These are phyloP conservation scores for Polyporus arcularius DNA, from an alignment of 768 basidiomycete genomes.

Conservation along the genomic window DNA sequence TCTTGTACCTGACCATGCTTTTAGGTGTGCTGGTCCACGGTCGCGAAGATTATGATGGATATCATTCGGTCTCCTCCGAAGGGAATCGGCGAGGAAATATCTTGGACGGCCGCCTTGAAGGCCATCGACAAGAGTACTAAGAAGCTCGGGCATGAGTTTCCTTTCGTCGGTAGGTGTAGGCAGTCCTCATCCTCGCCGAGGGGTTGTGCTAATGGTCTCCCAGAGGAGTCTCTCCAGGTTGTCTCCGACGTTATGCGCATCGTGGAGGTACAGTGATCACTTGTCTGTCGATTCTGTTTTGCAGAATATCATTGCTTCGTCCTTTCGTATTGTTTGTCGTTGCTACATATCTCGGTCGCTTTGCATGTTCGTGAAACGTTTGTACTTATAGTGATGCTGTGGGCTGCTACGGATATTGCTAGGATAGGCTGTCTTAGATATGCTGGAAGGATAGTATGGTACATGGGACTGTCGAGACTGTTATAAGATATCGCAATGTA, in stretches of 20 bases:
- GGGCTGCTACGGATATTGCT: too few species aligned
- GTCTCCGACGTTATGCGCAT: conserved; percentile 14
- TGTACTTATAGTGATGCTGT: too few species aligned
- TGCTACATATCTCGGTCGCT: too few species aligned
- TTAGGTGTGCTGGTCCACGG: conserved; percentile 26
- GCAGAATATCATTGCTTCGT: too few species aligned
- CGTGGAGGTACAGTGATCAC: conserved; percentile 2
- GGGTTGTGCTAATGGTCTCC: not conserved
- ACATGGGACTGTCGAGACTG: too few species aligned
- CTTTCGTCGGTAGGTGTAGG: conserved; percentile 19
- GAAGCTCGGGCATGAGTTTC: conserved; percentile 20
- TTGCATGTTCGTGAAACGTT: too few species aligned
- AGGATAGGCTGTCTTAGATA: too few species aligned
- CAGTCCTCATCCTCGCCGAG: too few species aligned
- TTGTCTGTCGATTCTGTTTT: too few species aligned
- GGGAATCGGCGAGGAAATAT: not conserved
- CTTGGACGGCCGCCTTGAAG: conserved; percentile 12
- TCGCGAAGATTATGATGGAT: conserved; percentile 23
- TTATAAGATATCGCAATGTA: too few species aligned
- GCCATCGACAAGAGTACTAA: conserved; percentile 18
- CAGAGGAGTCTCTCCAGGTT: conserved; percentile 12
- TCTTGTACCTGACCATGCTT: not conserved
- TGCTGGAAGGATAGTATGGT: too few species aligned
- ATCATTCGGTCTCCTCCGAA: conserved; percentile 10
- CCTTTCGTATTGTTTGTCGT: too few species aligned